A percentile compares a stretch with the other conserved stretches of the same genome.
Evolutionary conservation across 2,329 filamentous ascomycete genomes (phyloP).

Genomic region (Ophiostoma piceae): DNA sequence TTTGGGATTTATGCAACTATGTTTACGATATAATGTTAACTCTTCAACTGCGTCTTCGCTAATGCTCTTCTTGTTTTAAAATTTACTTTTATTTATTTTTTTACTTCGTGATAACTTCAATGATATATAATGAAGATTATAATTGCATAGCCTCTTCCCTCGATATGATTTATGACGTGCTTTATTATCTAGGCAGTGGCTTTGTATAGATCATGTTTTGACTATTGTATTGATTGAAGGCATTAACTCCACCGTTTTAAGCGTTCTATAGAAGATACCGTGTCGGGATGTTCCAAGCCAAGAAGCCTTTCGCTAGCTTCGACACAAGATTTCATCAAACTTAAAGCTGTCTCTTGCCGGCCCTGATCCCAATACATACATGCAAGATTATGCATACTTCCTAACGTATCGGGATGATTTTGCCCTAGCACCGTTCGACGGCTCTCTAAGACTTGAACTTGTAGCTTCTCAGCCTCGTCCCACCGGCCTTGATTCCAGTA

Average conservation of each 20-base stretch:
- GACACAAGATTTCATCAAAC: not conserved
- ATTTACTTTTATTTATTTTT: too few species aligned
- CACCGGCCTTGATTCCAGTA: not conserved
- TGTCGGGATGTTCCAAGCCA: not conserved
- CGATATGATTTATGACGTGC: too few species aligned
- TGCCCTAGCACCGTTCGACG: not conserved
- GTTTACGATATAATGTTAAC: not conserved
- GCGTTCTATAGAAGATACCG: not conserved
- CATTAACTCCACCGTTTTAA: too few species aligned
- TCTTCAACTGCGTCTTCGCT: not conserved
- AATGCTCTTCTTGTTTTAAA: not conserved
- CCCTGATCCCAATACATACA: not conserved
- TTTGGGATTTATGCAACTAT: not conserved
- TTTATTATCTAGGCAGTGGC: too few species aligned
- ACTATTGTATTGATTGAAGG: too few species aligned
- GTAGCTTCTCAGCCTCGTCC: not conserved
- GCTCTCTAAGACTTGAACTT: not conserved
- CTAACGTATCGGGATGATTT: not conserved
- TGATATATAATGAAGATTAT: too few species aligned
- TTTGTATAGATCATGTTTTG: too few species aligned
- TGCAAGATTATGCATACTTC: not conserved
- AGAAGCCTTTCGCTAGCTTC: not conserved
- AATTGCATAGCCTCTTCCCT: too few species aligned
- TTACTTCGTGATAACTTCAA: too few species aligned
- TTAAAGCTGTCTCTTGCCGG: not conserved